Conservation (phyloP, 768 basidiomycete species). For the Erythrobasidium yunnanense region DNA sequence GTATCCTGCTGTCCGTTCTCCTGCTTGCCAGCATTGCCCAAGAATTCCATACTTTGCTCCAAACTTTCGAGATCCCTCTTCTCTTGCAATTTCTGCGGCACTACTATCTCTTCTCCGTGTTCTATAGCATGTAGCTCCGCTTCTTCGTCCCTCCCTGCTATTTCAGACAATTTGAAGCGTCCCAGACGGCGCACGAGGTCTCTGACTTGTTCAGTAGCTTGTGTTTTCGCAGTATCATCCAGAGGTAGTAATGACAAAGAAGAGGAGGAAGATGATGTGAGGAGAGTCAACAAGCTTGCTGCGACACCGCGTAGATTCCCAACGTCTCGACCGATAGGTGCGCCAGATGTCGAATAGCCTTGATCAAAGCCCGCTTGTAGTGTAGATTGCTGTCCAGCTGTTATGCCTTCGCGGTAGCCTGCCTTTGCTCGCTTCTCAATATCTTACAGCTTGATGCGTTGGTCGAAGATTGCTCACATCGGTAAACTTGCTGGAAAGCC, state of each 20-base stretch:
- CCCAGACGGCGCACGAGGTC: slow-evolving; percentile 53
- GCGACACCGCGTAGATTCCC: slow-evolving; percentile 65
- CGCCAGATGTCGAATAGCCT: slow-evolving; percentile 64
- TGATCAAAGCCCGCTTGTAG: slow-evolving; percentile 83
- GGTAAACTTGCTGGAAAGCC: slow-evolving; percentile 14
- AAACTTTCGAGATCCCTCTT: slow-evolving; percentile 21
- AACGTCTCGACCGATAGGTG: slow-evolving; percentile 62
- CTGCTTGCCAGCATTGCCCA: not conserved
- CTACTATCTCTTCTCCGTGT: slow-evolving; percentile 36
- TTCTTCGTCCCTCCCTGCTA: slow-evolving; percentile 64
- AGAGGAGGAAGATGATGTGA: slow-evolving; percentile 29
- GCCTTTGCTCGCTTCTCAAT: no score
- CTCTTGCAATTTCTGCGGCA: slow-evolving; percentile 8
- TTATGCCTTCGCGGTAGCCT: slow-evolving; percentile 94
- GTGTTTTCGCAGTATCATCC: not conserved
- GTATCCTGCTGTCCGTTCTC: not conserved
- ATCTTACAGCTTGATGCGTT: no score
- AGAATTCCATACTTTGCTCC: slow-evolving; percentile 1
- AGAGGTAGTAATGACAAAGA: slow-evolving; percentile 35
- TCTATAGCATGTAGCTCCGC: slow-evolving; percentile 59
- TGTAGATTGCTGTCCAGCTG: slow-evolving; percentile 72
- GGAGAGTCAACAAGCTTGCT: slow-evolving; percentile 51
- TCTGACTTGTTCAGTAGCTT: slow-evolving; percentile 45
- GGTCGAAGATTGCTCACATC: no score
- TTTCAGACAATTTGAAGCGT: slow-evolving; percentile 56